These are phyloP conservation scores for Sphagnum fallax DNA, from an alignment of 228 moss, liverwort and hornwort species.

Conservation along the genomic window DNA sequence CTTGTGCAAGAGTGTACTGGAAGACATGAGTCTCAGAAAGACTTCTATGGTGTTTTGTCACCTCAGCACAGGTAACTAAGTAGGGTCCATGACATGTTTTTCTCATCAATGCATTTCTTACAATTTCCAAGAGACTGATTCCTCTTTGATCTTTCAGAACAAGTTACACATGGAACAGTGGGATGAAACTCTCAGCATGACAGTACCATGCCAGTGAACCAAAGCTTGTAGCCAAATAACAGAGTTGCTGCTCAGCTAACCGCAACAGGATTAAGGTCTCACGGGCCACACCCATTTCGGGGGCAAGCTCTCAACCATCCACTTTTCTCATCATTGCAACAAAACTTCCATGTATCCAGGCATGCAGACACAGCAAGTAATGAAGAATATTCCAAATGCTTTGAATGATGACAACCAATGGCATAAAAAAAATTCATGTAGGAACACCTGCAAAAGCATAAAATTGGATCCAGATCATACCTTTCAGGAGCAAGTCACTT, in stretches of 20 bases:
- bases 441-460: not conserved
- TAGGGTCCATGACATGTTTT: slow-evolving; percentile 13
- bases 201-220: no score
- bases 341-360: not conserved
- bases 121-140: not conserved
- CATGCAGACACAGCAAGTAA: not conserved
- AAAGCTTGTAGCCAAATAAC: not conserved
- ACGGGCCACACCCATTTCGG: not conserved
- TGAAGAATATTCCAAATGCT: no score
- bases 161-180: no score
- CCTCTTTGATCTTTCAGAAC: no score
- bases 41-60: slow-evolving; percentile 14
- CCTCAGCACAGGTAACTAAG: slow-evolving; percentile 16
- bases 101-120: slow-evolving; percentile 10
- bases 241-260: slow-evolving; percentile 1
- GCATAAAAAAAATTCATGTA: no score
- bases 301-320: slow-evolving; percentile 1
- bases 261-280: slow-evolving; percentile 3
- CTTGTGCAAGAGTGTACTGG: no score
- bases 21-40: slow-evolving; percentile 2
- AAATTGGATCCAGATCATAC: not conserved
- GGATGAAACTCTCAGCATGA: no score
- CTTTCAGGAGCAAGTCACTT: not conserved
- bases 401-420: no score
- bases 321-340: not conserved